Evolutionary conservation across 2,329 filamentous ascomycete genomes (phyloP).

Genomic region (Monilinia fructigena): DNA sequence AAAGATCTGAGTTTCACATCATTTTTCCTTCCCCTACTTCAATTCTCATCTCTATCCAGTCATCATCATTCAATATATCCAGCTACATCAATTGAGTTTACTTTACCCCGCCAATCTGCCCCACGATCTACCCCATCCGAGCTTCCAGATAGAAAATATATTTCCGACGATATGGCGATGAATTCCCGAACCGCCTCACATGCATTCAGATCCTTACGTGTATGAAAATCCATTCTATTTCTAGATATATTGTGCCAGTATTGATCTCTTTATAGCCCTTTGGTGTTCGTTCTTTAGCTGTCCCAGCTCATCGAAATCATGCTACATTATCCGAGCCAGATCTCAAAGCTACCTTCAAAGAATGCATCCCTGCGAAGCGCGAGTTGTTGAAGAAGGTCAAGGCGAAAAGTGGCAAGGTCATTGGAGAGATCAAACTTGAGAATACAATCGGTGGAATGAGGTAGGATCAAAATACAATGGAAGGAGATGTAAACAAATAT

Average conservation of each 20-base stretch:
- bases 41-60: neutral
- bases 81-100: conserved; percentile 1
- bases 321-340: conserved; percentile 78
- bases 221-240: conserved; percentile 44
- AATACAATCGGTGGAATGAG: conserved; percentile 96
- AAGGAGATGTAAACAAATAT: neutral
- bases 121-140: conserved; percentile 25
- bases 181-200: conserved; percentile 60
- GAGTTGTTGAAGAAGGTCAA: conserved; percentile 95
- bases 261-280: conserved; percentile 31
- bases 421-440: conserved; percentile 91
- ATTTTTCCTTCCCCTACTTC: neutral
- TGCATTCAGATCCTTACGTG: conserved; percentile 63
- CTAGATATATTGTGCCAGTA: neutral
- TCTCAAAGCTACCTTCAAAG: conserved; percentile 82
- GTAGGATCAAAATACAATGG: conserved; percentile 39
- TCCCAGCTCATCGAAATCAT: conserved; percentile 55
- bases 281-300: conserved; percentile 39
- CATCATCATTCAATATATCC: neutral
- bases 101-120: conserved; percentile 15
- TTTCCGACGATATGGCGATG: conserved; percentile 56
- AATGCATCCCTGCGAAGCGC: conserved; percentile 85
- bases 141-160: neutral
- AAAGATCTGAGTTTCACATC: too few species aligned
- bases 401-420: conserved; percentile 73